These are phyloP conservation scores for Penicillium argentinense DNA, from an alignment of 495 filamentous ascomycete species.

Conservation along the genomic window DNA sequence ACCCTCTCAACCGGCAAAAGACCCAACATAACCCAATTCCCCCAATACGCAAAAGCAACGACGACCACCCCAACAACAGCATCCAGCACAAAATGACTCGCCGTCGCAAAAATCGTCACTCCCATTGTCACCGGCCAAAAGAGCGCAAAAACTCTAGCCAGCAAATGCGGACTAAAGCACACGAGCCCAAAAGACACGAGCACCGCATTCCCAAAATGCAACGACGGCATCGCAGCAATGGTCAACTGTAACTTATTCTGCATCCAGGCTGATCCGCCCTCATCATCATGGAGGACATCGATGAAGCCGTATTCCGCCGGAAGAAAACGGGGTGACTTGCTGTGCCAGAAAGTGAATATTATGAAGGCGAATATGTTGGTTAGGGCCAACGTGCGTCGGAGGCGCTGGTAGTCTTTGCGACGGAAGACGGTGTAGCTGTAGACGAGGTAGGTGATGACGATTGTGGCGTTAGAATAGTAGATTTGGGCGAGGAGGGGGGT, in stretches of 20 bases:
- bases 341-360: conserved; percentile 60
- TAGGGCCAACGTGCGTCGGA: conserved; percentile 58
- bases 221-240: conserved; percentile 57
- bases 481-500: conserved; percentile 54
- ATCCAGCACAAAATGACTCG: conserved; percentile 66
- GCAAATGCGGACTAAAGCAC: conserved; percentile 41
- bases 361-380: conserved; percentile 60
- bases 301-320: conserved; percentile 61
- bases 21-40: conserved; percentile 51
- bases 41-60: conserved; percentile 45
- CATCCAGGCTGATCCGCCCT: conserved; percentile 56
- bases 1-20: conserved; percentile 56
- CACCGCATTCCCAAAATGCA: conserved; percentile 60
- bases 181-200: conserved; percentile 57
- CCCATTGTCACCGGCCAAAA: conserved; percentile 60
- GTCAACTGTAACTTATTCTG: conserved; percentile 55
- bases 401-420: conserved; percentile 50
- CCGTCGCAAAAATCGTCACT: conserved; percentile 61
- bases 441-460: conserved; percentile 47
- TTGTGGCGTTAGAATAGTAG: conserved; percentile 50
- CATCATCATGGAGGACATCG: conserved; percentile 58
- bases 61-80: conserved; percentile 50
- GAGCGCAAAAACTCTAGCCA: conserved; percentile 43
- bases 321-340: conserved; percentile 60
- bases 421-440: conserved; percentile 60